Percentiles rank a stretch among this genome's conserved stretches.
These are phyloP conservation scores for Tylopilus subfusipes DNA, from an alignment of 768 basidiomycete species.

Conservation along the genomic window DNA sequence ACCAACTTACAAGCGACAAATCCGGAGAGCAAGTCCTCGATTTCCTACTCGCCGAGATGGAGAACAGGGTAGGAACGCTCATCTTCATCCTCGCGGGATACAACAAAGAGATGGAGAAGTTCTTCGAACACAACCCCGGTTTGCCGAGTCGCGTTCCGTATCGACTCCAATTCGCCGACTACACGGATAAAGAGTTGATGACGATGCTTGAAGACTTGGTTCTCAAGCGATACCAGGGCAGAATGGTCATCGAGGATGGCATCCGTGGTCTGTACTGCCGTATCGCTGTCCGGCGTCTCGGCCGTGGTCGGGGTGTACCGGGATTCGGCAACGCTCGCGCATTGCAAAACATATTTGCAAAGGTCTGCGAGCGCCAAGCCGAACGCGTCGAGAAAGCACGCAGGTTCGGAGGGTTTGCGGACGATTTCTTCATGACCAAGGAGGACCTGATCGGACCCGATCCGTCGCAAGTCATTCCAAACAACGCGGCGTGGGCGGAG, in stretches of 20 bases:
- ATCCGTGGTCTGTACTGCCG: constrained; percentile 50
- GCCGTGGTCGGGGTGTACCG: constrained; percentile 23
- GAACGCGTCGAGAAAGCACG: constrained; percentile 43
- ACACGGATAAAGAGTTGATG: constrained; percentile 53
- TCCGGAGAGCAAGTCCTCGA: constrained; percentile 60
- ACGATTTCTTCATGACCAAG: constrained; percentile 49
- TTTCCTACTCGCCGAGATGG: constrained; percentile 72
- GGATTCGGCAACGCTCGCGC: constrained; percentile 72
- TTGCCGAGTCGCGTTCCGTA: constrained; percentile 66
- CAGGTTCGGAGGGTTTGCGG: constrained; percentile 33
- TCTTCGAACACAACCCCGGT: constrained; percentile 75
- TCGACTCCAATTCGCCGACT: constrained; percentile 56
- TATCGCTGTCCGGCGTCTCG: constrained; percentile 21
- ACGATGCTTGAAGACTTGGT: constrained; percentile 50
- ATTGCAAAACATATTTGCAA: constrained; percentile 47
- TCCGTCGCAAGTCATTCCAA: constrained; percentile 45
- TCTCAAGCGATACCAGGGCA: constrained; percentile 42
- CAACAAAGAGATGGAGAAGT: constrained; percentile 68
- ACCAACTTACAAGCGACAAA: constrained; percentile 51
- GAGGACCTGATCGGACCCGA: constrained; percentile 67
- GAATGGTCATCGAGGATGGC: constrained; percentile 56
- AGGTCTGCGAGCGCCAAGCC: constrained; percentile 52
- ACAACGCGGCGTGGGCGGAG: constrained; percentile 49
- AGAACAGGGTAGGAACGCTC: constrained; percentile 59
- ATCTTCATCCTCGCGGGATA: constrained; percentile 74